Percentiles rank a stretch among this genome's conserved stretches.
Conservation (phyloP, 495 filamentous ascomycete species). For the Chaetomium fimeti region DNA sequence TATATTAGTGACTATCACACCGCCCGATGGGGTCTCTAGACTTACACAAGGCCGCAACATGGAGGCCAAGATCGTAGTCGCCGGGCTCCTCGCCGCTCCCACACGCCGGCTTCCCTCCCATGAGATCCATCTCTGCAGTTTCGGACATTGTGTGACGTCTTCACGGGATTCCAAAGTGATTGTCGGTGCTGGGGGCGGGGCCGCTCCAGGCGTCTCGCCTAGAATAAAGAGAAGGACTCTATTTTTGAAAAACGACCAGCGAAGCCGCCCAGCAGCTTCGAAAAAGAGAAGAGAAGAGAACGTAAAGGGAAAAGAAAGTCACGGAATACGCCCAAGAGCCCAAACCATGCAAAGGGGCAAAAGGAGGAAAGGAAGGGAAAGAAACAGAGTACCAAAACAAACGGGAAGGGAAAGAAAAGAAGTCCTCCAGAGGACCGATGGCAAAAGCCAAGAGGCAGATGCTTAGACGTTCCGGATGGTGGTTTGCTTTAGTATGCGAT, state of each 20-base stretch:
- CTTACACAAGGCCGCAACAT: constrained; percentile 52
- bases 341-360: constrained; percentile 24
- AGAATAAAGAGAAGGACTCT: constrained; percentile 10
- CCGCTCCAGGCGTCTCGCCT: constrained; percentile 23
- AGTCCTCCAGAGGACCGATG: constrained; percentile 36
- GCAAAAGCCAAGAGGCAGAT: constrained; percentile 16
- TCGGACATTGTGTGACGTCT: constrained; percentile 11
- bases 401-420: constrained; percentile 28
- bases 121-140: constrained; percentile 10
- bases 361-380: constrained; percentile 25
- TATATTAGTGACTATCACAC: constrained; percentile 16
- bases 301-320: constrained; percentile 13
- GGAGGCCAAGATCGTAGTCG: constrained; percentile 51
- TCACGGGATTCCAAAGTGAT: neutral
- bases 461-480: constrained; percentile 6
- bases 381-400: constrained; percentile 26
- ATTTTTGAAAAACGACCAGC: constrained; percentile 14
- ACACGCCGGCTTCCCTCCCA: constrained; percentile 46
- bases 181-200: neutral
- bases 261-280: constrained; percentile 35
- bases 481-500: constrained; percentile 27
- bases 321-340: neutral
- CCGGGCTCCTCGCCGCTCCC: constrained; percentile 43
- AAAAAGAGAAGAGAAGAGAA: constrained; percentile 20
- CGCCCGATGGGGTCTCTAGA: constrained; percentile 17